Base-by-base conservation (phyloP, 495 filamentous ascomycete genomes). In the Daldinia grandis region DNA sequence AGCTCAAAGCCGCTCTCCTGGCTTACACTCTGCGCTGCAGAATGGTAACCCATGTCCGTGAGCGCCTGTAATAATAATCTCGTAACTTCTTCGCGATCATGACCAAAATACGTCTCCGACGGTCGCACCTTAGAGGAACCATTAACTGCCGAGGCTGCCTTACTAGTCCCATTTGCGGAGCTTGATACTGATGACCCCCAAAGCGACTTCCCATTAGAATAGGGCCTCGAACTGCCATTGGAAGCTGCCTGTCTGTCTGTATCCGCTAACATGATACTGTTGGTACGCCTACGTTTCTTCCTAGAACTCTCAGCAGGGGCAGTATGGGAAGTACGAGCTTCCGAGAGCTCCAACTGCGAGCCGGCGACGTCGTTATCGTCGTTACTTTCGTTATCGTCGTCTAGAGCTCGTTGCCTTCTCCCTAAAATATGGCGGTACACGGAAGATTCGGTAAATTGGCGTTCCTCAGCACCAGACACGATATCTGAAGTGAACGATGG, bases 21-120 rank as follows among this genome's bases (percentile, higher is more conserved):
- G 74, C 85, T 89, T 62, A 99, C 82, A 64, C 81, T 85, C 19
- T 86, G 83, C 33, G 96, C 95, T 25, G 95, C 90, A 5, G 79
- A 82, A 61, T 88, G 82, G 78, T 98, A 98, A 2, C 95, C 95
- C 78, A 98, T 79, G 77, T 98, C 95, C 24, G 86, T 83, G 54
- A 99, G 80, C 35, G 93, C 91, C 79, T 99, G 95, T 72, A 98
- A 96, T 68, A 98, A 78, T 58, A 99, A 92, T 57, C 95, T 85
- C 6, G 95, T 95, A 10, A 98, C 90, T 80, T 99, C 94, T 81
- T 96, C 95, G 75, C 93, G 89, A 76, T 94, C 90, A 76, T 99
- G 95, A 21, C 93, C 94, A 69, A 87, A 91, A 66, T 86, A 87
- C 0, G 68, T 76, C 10, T 72, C 65, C 7, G 72, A 62, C 24